Evolutionary conservation across 352 stramenopile genomes (phyloP).

Genomic region (Pythium sp.): DNA sequence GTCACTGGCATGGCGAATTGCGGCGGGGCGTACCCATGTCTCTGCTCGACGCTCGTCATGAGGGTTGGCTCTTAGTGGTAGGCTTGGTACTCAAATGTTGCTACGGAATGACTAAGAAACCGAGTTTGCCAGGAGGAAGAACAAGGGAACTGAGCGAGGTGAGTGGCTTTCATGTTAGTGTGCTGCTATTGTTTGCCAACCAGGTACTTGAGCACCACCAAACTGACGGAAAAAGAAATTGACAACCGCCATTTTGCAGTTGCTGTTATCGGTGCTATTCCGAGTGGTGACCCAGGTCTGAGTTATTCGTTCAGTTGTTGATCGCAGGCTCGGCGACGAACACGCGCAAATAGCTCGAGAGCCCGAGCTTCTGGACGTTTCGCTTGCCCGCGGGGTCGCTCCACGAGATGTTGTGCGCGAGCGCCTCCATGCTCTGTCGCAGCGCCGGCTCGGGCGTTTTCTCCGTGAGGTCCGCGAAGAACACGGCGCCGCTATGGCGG

Average conservation of each 20-base stretch:
- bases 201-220: neutral
- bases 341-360: slow-evolving; percentile 56
- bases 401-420: slow-evolving; percentile 75
- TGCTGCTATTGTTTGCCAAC: neutral
- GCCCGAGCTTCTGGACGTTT: slow-evolving; percentile 59
- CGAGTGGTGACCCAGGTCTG: neutral
- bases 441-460: slow-evolving; percentile 31
- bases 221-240: neutral
- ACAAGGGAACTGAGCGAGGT: neutral
- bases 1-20: neutral
- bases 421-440: slow-evolving; percentile 58
- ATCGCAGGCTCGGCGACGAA: slow-evolving; percentile 45
- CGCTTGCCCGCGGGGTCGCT: slow-evolving; percentile 67
- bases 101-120: neutral
- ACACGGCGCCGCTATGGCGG: slow-evolving; percentile 56
- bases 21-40: slow-evolving; percentile 4
- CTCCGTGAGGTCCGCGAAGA: slow-evolving; percentile 53
- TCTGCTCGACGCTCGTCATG: slow-evolving; percentile 14
- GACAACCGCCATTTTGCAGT: neutral
- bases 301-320: slow-evolving; percentile 25
- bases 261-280: slow-evolving; percentile 3
- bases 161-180: neutral
- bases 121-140: neutral
- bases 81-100: too few relatives aligned
- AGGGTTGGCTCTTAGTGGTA: neutral